Conservation (phyloP, 345 rosid species). For the Brassica cretica region DNA sequence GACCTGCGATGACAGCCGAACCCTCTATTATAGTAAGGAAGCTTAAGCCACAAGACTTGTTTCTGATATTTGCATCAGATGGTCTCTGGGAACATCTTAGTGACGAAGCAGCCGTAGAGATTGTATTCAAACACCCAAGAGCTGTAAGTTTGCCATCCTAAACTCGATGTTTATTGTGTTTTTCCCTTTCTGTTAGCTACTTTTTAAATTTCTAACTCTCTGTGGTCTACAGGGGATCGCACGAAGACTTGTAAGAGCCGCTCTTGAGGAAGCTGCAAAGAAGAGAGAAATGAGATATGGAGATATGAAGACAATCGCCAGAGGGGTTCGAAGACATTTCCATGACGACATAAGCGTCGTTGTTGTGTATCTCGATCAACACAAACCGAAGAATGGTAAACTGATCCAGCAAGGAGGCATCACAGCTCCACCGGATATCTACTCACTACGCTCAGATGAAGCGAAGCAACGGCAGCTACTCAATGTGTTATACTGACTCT, state of each 20-base stretch:
- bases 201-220: background rate
- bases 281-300: slow-evolving; percentile 68
- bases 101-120: slow-evolving; percentile 83
- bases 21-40: slow-evolving; percentile 76
- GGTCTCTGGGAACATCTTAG: slow-evolving; percentile 99
- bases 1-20: slow-evolving; percentile 88
- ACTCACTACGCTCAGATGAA: slow-evolving; percentile 58
- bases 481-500: slow-evolving; percentile 32
- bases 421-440: slow-evolving; percentile 71
- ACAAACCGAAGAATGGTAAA: slow-evolving; percentile 31
- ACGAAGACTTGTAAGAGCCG: slow-evolving; percentile 63
- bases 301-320: slow-evolving; percentile 58
- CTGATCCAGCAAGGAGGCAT: slow-evolving; percentile 49
- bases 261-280: slow-evolving; percentile 67
- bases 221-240: slow-evolving; percentile 65
- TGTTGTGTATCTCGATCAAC: slow-evolving; percentile 74
- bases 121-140: slow-evolving; percentile 84
- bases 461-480: slow-evolving; percentile 36
- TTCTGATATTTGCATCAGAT: slow-evolving; percentile 95
- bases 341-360: slow-evolving; percentile 76
- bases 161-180: background rate
- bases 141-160: slow-evolving; percentile 54
- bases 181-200: background rate
- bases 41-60: slow-evolving; percentile 72
- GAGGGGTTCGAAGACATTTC: slow-evolving; percentile 71